phyloP scores from a whole-genome alignment of 805 yeast genomes.

The Cyberlindnera misumaiensis region DNA sequence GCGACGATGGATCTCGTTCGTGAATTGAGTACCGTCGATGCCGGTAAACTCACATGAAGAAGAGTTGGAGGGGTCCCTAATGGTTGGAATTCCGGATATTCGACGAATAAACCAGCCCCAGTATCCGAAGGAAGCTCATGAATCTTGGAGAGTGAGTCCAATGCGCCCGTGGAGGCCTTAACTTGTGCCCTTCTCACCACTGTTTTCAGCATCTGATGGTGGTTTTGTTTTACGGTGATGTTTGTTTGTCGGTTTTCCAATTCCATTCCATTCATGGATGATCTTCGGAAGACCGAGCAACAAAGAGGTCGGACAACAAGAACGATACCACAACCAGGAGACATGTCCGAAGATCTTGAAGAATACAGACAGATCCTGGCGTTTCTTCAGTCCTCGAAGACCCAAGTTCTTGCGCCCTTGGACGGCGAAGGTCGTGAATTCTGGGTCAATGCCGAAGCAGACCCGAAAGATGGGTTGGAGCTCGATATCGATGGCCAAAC shows the following conservation, averaged over 20 bases:
- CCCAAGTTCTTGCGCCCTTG: conserved; percentile 14
- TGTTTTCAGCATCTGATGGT: conserved; percentile 1
- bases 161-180: neutral
- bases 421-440: conserved; percentile 18
- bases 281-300: too few relatives aligned
- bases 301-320: too few relatives aligned
- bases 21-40: conserved; percentile 18
- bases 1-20: conserved; percentile 18
- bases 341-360: conserved; percentile 2
- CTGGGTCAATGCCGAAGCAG: conserved; percentile 15
- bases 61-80: conserved; percentile 23
- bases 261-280: too few relatives aligned
- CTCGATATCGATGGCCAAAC: conserved; percentile 10
- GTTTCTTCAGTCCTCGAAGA: conserved; percentile 5
- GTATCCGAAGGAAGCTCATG: conserved; percentile 15
- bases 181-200: conserved; percentile 1
- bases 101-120: conserved; percentile 26
- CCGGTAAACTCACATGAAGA: conserved; percentile 21
- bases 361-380: conserved; percentile 8
- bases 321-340: too few relatives aligned
- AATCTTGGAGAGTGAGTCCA: conserved; percentile 1
- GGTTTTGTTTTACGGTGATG: too few relatives aligned
- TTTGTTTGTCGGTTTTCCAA: too few relatives aligned
- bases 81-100: conserved; percentile 24
- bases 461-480: conserved; percentile 7